Evolutionary conservation across 2,329 filamentous ascomycete species (phyloP), one percentile per base, ranked within the genome.

Genomic region (Pestalotiopsis sp.): DNA sequence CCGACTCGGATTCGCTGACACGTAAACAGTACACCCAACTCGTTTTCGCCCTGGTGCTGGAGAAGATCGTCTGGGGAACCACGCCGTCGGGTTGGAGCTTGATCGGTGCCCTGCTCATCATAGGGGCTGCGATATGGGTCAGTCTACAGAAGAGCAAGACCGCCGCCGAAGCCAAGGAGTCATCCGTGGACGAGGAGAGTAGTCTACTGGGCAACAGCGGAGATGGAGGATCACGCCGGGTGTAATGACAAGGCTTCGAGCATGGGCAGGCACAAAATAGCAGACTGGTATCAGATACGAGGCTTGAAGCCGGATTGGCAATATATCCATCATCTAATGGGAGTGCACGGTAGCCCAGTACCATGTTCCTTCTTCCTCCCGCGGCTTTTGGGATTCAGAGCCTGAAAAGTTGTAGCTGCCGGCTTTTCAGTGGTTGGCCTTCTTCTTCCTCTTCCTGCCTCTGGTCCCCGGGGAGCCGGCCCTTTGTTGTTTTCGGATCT

Each of bases 91-190:
- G 74, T 0, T 74, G 78, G 17, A 83, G 81, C 65, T 75, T 83
- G 5, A 65, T 81, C 1, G 82, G 82, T 0, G 79, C 80, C 57
- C 75, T 71, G 5, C 68, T 84, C 12, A 83, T 84, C 39, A 82
- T 84, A 27, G 78, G 78, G 0, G 80, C 78, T 0, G 81, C 81
- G 1, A 70, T 84, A 31, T 84, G 81, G 81, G 76, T 83, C 4
- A 82, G 78, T 45, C 14, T 84, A 9, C 82, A 83, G 62, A 83
- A 82, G 72, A 78, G 77, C 66, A 73, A 74, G 62, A 79, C 66
- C 2, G 68, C 74, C 12, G 68, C 68, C 3, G 63, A 72, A 25
- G 68, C 71, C 58, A 75, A 71, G 31, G 72, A 68, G 4, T 36
- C 70, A 0, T 65, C 72, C 2, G 66, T 71, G 1, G 80, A 82